Evolutionary conservation across 2,329 filamentous ascomycete species (phyloP), one percentile per base, ranked within the genome.

Genomic region (Epichloe gansuensis): DNA sequence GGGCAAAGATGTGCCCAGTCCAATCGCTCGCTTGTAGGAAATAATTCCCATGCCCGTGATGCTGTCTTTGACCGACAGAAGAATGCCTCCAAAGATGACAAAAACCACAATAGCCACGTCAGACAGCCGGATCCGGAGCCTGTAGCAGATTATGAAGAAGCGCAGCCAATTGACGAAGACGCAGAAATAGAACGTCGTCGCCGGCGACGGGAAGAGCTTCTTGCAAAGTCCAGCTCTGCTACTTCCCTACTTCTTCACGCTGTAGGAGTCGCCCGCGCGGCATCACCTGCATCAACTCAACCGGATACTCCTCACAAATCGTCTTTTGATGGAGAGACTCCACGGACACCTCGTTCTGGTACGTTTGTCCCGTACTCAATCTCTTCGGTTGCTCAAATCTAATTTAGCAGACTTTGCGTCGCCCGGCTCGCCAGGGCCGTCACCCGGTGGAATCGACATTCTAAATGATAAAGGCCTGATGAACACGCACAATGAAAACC

Each of bases 131-230:
- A 56, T 57, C 59, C 54, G 56, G 70, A 63, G 57, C 64, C 62
- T 9, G 66, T 68, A 57, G 66, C 70, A 53, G 73, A 78, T 55
- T 73, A 69, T 57, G 72, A 77, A 55, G 75, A 78, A 57, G 71
- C 76, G 52, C 74, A 81, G 59, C 74, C 78, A n/a, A 65, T 89
- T 59, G 85, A 94, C 65, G 87, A 94, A 71, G 86, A 85, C 56
- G 83, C 86, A 58, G 77, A 91, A 62, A 86, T 95, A 61, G 87
- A 94, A 66, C 84, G 89, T 61, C 85, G 90, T 51, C 85, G 89
- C 31, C 89, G 85, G 64, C 81, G 86, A 53, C 84, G 90, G 58
- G 87, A 93, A 70, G 87, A 88, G 57, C 85, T 95, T 57, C 80
- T 89, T 64, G 85, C 87, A 65, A 94, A 89, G 71, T 85, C 89